Base-by-base conservation (phyloP, 1,139 yeast species). In the Suhomyces guaymorum region DNA sequence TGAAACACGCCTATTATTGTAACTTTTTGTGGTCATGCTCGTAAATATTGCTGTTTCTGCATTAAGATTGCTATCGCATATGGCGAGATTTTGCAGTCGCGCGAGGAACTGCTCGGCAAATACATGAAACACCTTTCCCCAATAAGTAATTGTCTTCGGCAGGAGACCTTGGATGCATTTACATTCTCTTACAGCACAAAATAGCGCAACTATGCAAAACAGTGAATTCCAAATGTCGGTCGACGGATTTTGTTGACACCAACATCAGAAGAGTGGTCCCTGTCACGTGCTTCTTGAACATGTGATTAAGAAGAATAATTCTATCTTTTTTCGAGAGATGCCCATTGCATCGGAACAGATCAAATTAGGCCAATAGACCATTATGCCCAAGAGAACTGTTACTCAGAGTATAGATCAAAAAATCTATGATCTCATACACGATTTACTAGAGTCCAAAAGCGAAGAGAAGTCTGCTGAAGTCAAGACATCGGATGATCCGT, bases 401-500 rank as follows among this genome's bases (percentile, higher is more conserved):
- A 54, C 58, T 5, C 63, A 57, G 27, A 52, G 58, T 27, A 48
- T 80, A 22, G 83, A 79, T 39, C 72, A 65, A 43, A 77, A 76
- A 49, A 59, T 80, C 3, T 64, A 70, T 33, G 73, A 66, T 34
- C 56, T 77, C 16, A 66, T 79, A 1, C 74, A 75, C 43, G 61
- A 66, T 12, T 58, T 79, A 27, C 58, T 80, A 18, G 81, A 76
- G 24, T 78, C 74, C 38, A 69, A 68, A 47, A 73, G 82, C 1
- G 60, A 61, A 8, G 71, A 63, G 48, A 53, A 43, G 26, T 41
- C 35, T 15, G 40, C 24, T 21, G 32, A 32, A 7, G 36, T 24
- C 4, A 36, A 36, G 7, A 42, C 43, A 21, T 53, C 41, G 12
- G 59, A 53, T 24, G 73, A 65, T 37, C 63, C 68, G 17, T 56